Conservation (phyloP, 1,284 basidiomycete genomes). For the Pseudozyma sp. region DNA sequence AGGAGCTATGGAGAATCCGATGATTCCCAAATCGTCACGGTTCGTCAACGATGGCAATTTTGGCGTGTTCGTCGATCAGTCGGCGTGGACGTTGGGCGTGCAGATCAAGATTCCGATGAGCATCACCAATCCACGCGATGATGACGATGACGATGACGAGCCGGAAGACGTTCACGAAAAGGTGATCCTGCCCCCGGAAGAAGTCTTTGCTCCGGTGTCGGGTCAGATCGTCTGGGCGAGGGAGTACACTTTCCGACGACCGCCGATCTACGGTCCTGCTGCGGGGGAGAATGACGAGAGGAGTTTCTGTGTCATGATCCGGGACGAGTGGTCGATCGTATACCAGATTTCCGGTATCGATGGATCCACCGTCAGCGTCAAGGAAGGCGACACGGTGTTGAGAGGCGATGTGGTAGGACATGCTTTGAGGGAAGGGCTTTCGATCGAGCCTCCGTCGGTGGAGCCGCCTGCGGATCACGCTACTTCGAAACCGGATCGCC, state of each 20-base stretch:
- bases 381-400: slow-evolving; percentile 46
- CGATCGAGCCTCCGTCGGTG: slow-evolving; percentile 31
- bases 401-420: slow-evolving; percentile 52
- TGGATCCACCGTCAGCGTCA: slow-evolving; percentile 11
- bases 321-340: slow-evolving; percentile 61
- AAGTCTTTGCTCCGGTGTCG: slow-evolving; percentile 54
- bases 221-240: slow-evolving; percentile 60
- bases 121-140: slow-evolving; percentile 43
- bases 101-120: slow-evolving; percentile 44
- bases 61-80: slow-evolving; percentile 48
- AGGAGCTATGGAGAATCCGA: slow-evolving; percentile 56
- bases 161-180: slow-evolving; percentile 4
- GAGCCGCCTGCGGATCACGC: slow-evolving; percentile 54
- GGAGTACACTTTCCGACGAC: slow-evolving; percentile 30
- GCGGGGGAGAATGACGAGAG: slow-evolving; percentile 53
- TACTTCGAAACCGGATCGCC: slow-evolving; percentile 22
- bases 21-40: slow-evolving; percentile 39
- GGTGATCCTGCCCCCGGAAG: slow-evolving; percentile 38
- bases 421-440: slow-evolving; percentile 35
- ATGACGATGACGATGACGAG: slow-evolving; percentile 22
- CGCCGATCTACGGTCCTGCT: slow-evolving; percentile 48
- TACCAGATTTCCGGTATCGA: slow-evolving; percentile 60
- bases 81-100: slow-evolving; percentile 45
- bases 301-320: slow-evolving; percentile 55
- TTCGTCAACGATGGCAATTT: slow-evolving; percentile 36